Evolutionary conservation across 2,329 filamentous ascomycete species (phyloP), one percentile per base, ranked within the genome.

Genomic region (Monosporascus sp.): DNA sequence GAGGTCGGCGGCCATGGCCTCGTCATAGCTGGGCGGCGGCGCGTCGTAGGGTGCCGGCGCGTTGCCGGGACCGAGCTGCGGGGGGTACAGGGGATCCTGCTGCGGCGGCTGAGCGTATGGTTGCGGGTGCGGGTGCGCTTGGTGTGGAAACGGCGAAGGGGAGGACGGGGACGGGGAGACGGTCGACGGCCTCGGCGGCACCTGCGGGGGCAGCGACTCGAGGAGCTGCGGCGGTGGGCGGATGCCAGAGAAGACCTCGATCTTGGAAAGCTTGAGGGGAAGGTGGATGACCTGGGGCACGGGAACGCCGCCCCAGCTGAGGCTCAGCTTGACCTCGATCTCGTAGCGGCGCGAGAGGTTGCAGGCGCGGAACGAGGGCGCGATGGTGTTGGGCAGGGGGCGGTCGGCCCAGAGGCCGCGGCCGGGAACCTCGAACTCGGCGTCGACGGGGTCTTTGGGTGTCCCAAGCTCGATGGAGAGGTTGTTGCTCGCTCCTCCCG

Each of bases 21-120:
- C 92, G 70, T 96, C 91, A 65, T 97, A 97, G 64, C 90, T 96
- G 7, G 92, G 92, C 18, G 93, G 92, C n/a, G 90, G 89, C 52
- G 94, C 90, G 35, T 90, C 86, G 58, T 81, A 76, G 68, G 65
- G 43, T 2, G n/a, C 5, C 18, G 74, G 69, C 1, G 68, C 76
- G 2, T 70, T 73, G 11, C 66, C 62, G 8, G 70, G 67, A 37
- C 78, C 76, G 20, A 84, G 69, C 62, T 84, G 82, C 4, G 82
- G 81, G 17, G 82, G 82, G 55, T 84, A 84, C 7, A 82, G 65
- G 3, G 81, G 75, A 59, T 83, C 81, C 22, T 69, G 59, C 5
- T 59, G 60, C 39, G 57, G 59, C 15, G 62, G 58, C 31, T 9
- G 27, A 31, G 27, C 27, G 25, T 27, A 27, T 27, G 56, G 57